A percentile compares a stretch with the other conserved stretches of the same genome.
These are phyloP conservation scores for Citrullus mucosospermus DNA, from an alignment of 306 rosid species.

Conservation along the genomic window DNA sequence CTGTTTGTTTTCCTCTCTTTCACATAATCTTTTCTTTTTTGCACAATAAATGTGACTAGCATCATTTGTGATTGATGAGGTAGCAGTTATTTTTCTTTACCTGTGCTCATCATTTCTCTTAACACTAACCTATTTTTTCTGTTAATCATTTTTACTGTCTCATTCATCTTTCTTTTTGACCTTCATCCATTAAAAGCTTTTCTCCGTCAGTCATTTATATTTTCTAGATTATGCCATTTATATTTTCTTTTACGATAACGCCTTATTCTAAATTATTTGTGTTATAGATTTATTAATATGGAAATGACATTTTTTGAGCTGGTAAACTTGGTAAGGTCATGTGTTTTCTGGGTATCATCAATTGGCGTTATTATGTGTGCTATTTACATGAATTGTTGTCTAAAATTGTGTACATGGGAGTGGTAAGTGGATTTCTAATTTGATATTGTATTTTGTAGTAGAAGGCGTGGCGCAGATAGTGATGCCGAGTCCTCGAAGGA, in stretches of 20 bases:
- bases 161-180: background rate
- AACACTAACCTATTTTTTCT: too few relatives aligned
- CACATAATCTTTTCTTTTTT: background rate
- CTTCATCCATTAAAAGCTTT: background rate
- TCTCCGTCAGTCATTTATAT: background rate
- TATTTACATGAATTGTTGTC: background rate
- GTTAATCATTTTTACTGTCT: background rate
- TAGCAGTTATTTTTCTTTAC: background rate
- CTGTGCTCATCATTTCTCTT: background rate
- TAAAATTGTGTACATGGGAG: background rate
- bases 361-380: background rate
- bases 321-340: background rate
- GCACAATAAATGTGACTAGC: background rate
- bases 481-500: conserved; percentile 79
- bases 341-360: background rate
- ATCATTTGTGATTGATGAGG: background rate
- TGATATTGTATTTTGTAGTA: conserved; percentile 14
- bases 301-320: background rate
- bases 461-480: conserved; percentile 62
- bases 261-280: background rate
- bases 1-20: background rate
- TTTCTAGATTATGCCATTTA: background rate
- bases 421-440: background rate
- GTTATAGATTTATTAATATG: background rate
- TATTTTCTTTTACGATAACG: background rate